These are phyloP conservation scores for Colletotrichum sp. DNA, from an alignment of 2,329 filamentous ascomycete genomes.

Conservation along the genomic window DNA sequence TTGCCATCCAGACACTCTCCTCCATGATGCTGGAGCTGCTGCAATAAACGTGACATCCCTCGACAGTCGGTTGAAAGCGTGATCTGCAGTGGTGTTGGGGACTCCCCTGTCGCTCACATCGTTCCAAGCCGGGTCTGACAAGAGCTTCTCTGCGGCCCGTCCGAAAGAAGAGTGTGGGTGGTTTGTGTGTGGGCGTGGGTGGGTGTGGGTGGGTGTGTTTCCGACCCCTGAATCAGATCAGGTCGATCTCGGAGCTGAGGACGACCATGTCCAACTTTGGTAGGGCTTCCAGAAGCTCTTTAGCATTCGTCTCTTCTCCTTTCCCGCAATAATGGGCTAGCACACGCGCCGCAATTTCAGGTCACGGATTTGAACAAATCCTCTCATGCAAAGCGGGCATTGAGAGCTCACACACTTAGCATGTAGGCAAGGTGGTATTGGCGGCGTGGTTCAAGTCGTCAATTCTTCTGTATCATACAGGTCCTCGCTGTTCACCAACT, in stretches of 20 bases:
- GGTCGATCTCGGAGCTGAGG: background rate
- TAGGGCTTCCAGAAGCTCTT: background rate
- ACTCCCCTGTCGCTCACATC: background rate
- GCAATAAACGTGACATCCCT: background rate
- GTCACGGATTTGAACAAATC: background rate
- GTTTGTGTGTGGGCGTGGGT: background rate
- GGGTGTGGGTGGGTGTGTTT: background rate
- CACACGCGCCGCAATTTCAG: background rate
- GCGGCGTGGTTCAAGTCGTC: conserved; percentile 2
- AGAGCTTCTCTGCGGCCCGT: background rate
- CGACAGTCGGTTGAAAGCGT: background rate
- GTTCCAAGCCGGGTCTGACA: background rate
- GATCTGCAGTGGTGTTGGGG: background rate
- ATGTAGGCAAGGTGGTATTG: background rate
- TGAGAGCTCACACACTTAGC: background rate
- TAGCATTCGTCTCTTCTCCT: background rate
- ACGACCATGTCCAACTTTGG: background rate
- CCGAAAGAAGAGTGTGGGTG: background rate
- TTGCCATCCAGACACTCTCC: background rate
- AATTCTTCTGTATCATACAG: conserved; percentile 8
- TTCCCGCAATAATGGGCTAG: background rate
- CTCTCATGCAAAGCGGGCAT: background rate
- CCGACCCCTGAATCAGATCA: background rate
- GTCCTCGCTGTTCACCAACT: background rate
- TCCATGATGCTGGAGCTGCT: background rate